These are phyloP conservation scores for Cordyceps pruinosa DNA, from an alignment of 2,329 filamentous ascomycete species.

Conservation along the genomic window DNA sequence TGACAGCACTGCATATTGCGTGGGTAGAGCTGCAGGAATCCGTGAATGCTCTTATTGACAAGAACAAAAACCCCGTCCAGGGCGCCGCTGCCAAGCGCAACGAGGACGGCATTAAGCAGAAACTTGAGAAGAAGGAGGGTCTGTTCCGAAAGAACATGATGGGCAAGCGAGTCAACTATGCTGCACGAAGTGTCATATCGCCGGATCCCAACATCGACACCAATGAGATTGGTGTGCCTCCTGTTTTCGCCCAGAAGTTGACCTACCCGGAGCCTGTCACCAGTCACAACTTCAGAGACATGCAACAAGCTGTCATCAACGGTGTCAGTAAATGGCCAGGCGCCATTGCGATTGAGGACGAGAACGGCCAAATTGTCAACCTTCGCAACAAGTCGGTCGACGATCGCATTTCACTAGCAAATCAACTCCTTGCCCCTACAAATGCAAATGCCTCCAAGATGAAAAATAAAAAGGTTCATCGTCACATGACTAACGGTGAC, in stretches of 20 bases:
- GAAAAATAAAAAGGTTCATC: slow-evolving; percentile 91
- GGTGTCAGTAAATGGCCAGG: slow-evolving; percentile 91
- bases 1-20: slow-evolving; percentile 70
- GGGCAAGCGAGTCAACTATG: slow-evolving; percentile 99
- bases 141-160: slow-evolving; percentile 99
- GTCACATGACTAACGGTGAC: slow-evolving; percentile 92
- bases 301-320: slow-evolving; percentile 95
- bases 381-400: slow-evolving; percentile 81
- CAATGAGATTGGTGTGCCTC: slow-evolving; percentile 95
- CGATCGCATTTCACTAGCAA: slow-evolving; percentile 82
- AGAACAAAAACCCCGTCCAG: slow-evolving; percentile 75
- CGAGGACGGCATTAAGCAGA: slow-evolving; percentile 94
- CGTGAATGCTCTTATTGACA: slow-evolving; percentile 90
- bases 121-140: slow-evolving; percentile 97
- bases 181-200: slow-evolving; percentile 93
- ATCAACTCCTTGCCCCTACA: slow-evolving; percentile 83
- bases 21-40: slow-evolving; percentile 80
- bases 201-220: slow-evolving; percentile 98
- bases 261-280: slow-evolving; percentile 97
- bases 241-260: slow-evolving; percentile 93
- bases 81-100: slow-evolving; percentile 70
- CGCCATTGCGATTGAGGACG: slow-evolving; percentile 89
- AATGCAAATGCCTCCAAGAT: slow-evolving; percentile 66
- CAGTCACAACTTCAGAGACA: slow-evolving; percentile 90
- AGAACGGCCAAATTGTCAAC: slow-evolving; percentile 85